Percentiles rank a stretch among this genome's conserved stretches.
phyloP scores from a whole-genome alignment of 2,329 filamentous ascomycete genomes.

The Emericellopsis cladophorae region DNA sequence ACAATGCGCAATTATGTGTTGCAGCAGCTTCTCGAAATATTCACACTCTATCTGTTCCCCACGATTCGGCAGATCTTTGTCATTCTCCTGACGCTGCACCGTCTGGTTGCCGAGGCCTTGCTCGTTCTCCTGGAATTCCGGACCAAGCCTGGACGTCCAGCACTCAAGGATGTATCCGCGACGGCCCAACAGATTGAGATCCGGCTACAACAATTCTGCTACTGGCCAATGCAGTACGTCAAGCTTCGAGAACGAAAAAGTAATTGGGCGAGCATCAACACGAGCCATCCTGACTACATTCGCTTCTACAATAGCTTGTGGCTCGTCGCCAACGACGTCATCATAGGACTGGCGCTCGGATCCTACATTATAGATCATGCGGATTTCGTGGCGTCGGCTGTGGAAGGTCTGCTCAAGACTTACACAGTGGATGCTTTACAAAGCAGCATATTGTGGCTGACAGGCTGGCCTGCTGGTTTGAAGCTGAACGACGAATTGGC shows the following conservation, averaged over 20 bases:
- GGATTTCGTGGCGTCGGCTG: slow-evolving; percentile 66
- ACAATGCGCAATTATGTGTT: slow-evolving; percentile 69
- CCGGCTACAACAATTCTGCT: slow-evolving; percentile 92
- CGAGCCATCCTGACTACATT: slow-evolving; percentile 93
- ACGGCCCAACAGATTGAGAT: slow-evolving; percentile 97
- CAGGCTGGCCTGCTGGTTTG: slow-evolving; percentile 87
- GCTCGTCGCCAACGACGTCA: slow-evolving; percentile 97
- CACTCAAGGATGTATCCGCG: slow-evolving; percentile 88
- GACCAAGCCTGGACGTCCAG: slow-evolving; percentile 61
- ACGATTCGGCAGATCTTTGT: slow-evolving; percentile 62
- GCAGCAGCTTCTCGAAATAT: slow-evolving; percentile 55
- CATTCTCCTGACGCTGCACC: slow-evolving; percentile 65
- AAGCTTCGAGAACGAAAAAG: slow-evolving; percentile 80
- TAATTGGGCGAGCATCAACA: slow-evolving; percentile 92
- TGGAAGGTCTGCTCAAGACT: slow-evolving; percentile 60
- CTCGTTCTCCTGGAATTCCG: slow-evolving; percentile 77
- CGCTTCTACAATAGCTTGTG: slow-evolving; percentile 97
- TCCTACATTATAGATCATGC: slow-evolving; percentile 97
- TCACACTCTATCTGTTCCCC: slow-evolving; percentile 67
- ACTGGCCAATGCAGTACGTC: slow-evolving; percentile 95
- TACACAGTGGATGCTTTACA: slow-evolving; percentile 86
- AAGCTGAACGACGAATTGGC: slow-evolving; percentile 93
- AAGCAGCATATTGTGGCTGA: slow-evolving; percentile 86
- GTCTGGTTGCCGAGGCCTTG: slow-evolving; percentile 68
- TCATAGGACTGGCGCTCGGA: slow-evolving; percentile 91